Evolutionary conservation across 2,329 filamentous ascomycete genomes (phyloP).

Genomic region (Neodidymelliopsis sp.): DNA sequence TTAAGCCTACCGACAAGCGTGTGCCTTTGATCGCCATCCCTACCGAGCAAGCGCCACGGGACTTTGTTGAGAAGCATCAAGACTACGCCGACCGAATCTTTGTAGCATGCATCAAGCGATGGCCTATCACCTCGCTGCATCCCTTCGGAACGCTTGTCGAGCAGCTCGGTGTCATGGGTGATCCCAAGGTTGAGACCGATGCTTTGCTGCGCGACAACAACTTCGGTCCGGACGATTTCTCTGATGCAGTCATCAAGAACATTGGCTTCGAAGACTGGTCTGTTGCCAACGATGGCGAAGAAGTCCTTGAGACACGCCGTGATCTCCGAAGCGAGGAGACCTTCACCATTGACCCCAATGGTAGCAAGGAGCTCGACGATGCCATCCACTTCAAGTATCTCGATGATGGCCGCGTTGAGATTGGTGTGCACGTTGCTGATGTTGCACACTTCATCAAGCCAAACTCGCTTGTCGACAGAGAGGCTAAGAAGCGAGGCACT

Average conservation of each 20-base stretch:
- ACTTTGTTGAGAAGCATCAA: constrained; percentile 98
- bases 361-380: constrained; percentile 86
- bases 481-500: constrained; percentile 97
- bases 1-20: constrained; percentile 99
- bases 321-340: constrained; percentile 89
- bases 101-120: constrained; percentile 98
- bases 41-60: constrained; percentile 94
- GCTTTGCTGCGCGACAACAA: constrained; percentile 98
- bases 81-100: constrained; percentile 98
- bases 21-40: constrained; percentile 98
- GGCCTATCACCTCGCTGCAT: constrained; percentile 99
- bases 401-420: constrained; percentile 84
- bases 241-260: constrained; percentile 92
- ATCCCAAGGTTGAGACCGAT: constrained; percentile 97
- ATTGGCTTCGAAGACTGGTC: constrained; percentile 94
- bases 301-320: constrained; percentile 74
- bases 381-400: constrained; percentile 90
- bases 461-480: constrained; percentile 93
- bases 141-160: constrained; percentile 98
- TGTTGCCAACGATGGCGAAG: constrained; percentile 81
- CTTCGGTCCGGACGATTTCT: constrained; percentile 96
- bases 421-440: constrained; percentile 94
- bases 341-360: constrained; percentile 92
- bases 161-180: constrained; percentile 95
- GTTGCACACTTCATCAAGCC: constrained; percentile 96